Base-by-base conservation (phyloP, 805 yeast species). In the Yamadazyma sp. region DNA sequence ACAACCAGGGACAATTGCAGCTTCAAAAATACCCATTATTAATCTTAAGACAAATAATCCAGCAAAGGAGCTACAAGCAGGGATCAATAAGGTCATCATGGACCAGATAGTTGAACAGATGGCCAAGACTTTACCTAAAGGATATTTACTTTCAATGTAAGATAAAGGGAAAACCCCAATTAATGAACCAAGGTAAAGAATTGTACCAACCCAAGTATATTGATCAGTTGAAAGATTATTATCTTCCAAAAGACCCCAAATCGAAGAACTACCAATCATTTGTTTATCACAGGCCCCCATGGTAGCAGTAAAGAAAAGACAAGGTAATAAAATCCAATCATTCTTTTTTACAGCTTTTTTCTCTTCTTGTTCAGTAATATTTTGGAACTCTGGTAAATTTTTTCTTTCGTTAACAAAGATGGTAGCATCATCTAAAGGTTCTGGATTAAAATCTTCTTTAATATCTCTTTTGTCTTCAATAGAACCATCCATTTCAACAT, bases 21-120 rank as follows among this genome's bases (percentile, higher is more conserved):
- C 39, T 46, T 66, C 72, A 33, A 53, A 45, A 8, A 64, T 29
- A 15, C 65, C 57, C 49, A 47, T 39, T 2, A 51, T 20, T 26
- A 51, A 40, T 25, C 55, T 36, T n/a, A 49, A 23, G 7, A 33
- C 48, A 14, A 49, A 34, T 10, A 52, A 33, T 5, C 44, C 41
- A 9, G 38, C 47, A 33, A 38, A 52, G 18, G 27, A 30, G 11
- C 36, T 22, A 27, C 52, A 43, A 7, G 43, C 52, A 23, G 30
- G 35, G 30, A 39, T 26, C 14, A 43, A 35, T 25, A 48, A 35
- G 2, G 50, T 43, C 26, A 46, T 31, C 3, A 25, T 16, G 7
- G 52, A 39, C 53, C 53, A 47, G 9, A 20, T 10, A 17, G 41
- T 17, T 7, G 56, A 56, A 28, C 58, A 33, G 10, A 22, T 16